A percentile compares a stretch with the other conserved stretches of the same genome.
These are phyloP conservation scores for Ascochyta koolunga DNA, from an alignment of 2,329 filamentous ascomycete species.

Conservation along the genomic window DNA sequence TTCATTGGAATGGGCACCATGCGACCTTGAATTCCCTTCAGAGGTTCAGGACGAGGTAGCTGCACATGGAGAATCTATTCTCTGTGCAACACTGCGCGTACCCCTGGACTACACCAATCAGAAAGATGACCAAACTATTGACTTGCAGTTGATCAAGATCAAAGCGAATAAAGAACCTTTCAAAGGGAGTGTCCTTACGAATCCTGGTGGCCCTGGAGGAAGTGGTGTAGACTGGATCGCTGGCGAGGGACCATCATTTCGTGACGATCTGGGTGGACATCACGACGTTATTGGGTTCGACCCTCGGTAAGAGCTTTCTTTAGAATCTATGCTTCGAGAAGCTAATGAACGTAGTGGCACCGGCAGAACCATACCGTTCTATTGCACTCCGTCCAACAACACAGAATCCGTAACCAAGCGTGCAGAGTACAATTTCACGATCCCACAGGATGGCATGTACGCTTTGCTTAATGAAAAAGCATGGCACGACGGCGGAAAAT, in stretches of 20 bases:
- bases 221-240: constrained; percentile 16
- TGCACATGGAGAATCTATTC: constrained; percentile 1
- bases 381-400: constrained; percentile 12
- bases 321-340: too few relatives aligned
- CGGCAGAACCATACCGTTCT: constrained; percentile 21
- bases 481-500: constrained; percentile 17
- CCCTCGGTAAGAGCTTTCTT: constrained; percentile 9
- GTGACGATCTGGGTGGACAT: constrained; percentile 10
- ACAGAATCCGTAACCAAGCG: constrained; percentile 8
- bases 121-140: constrained; percentile 25
- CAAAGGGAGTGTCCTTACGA: constrained; percentile 43
- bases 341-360: constrained; percentile 17
- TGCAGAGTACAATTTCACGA: constrained; percentile 18
- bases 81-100: constrained; percentile 41
- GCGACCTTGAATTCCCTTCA: constrained; percentile 17
- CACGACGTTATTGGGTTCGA: constrained; percentile 22
- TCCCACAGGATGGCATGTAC: constrained; percentile 13
- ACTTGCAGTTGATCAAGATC: constrained; percentile 35
- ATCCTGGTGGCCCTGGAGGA: constrained; percentile 43
- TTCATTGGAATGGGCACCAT: constrained; percentile 15
- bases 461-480: constrained; percentile 10
- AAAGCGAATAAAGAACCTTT: constrained; percentile 34
- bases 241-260: constrained; percentile 1
- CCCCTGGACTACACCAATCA: constrained; percentile 45
- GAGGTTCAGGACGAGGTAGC: neutral